Evolutionary conservation across 1,284 basidiomycete species (phyloP), one percentile per base, ranked within the genome.

Genomic region (Fistulina hepatica): DNA sequence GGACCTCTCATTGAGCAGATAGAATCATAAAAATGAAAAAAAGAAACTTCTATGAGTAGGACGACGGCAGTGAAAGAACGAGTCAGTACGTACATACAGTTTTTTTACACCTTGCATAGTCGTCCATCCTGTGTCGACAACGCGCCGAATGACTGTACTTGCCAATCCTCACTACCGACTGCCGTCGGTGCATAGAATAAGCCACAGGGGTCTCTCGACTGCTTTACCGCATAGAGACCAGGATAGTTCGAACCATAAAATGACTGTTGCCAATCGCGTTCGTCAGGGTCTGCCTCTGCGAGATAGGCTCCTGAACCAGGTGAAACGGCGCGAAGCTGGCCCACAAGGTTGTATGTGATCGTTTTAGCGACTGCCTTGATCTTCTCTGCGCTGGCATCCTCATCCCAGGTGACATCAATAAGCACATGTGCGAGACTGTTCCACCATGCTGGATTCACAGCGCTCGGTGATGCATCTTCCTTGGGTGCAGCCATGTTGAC

Each of bases 131-230:
- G n/a, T n/a, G n/a, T n/a, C n/a, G n/a, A n/a, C n/a, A n/a, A n/a
- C n/a, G n/a, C n/a, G n/a, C n/a, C n/a, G n/a, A n/a, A n/a, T n/a
- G n/a, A n/a, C n/a, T n/a, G n/a, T n/a, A 37, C 36, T 28, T 30
- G 25, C 35, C 35, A 36, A 3, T 19, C 24, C 35, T 36, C 35
- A 36, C 35, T 36, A 19, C 35, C 35, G 15, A 27, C 25, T 27
- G 35, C 30, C 5, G 35, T 36, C 35, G 35, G 35, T 27, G 35
- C 35, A 24, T 27, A 36, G 30, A 36, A 36, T 21, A 36, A 24
- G 35, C 35, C 35, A 24, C 35, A 36, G 25, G 35, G 35, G 35
- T 36, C 35, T 36, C 35, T 36, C 35, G 19, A 27, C 35, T 27
- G 27, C 35, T 36, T 36, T 12, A 36, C 30, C n/a, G 21, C 5